Conservation (phyloP, 176 grass and related monocot species). For the Triticum turgidum region DNA sequence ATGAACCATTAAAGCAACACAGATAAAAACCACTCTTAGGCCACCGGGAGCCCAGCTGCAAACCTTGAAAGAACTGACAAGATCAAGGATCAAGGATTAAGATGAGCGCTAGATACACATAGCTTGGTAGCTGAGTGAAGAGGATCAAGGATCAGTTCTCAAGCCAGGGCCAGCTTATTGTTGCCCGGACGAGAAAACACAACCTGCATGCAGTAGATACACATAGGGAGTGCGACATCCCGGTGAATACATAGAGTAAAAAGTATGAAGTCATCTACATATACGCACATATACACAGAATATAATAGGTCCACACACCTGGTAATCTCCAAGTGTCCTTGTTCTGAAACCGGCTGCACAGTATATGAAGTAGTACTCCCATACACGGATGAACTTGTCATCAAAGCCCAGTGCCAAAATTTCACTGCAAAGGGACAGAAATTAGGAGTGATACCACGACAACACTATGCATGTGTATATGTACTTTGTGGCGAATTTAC, state of each 20-base stretch:
- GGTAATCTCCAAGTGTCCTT: constrained; percentile 47
- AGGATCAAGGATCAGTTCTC: not conserved
- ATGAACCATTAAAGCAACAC: not conserved
- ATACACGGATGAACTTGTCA: constrained; percentile 54
- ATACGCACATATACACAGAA: not conserved
- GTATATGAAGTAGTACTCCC: constrained; percentile 69
- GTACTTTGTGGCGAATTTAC: too few relatives aligned
- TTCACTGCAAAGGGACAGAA: constrained; percentile 19
- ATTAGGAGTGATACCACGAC: not conserved
- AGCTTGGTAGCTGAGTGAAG: not conserved
- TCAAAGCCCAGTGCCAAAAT: constrained; percentile 56
- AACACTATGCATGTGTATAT: not conserved
- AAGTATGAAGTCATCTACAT: not conserved
- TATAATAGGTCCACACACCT: constrained; percentile 7
- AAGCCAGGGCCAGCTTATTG: not conserved
- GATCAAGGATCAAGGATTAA: not conserved
- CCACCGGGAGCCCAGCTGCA: not conserved
- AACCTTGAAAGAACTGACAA: not conserved
- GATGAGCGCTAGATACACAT: not conserved
- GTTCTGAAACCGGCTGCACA: constrained; percentile 59
- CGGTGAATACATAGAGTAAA: not conserved
- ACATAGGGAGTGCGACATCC: not conserved
- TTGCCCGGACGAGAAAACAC: not conserved
- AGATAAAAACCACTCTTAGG: not conserved
- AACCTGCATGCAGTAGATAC: not conserved